These are phyloP conservation scores for Ogataea salicorniae DNA, from an alignment of 805 yeast species.

Conservation along the genomic window DNA sequence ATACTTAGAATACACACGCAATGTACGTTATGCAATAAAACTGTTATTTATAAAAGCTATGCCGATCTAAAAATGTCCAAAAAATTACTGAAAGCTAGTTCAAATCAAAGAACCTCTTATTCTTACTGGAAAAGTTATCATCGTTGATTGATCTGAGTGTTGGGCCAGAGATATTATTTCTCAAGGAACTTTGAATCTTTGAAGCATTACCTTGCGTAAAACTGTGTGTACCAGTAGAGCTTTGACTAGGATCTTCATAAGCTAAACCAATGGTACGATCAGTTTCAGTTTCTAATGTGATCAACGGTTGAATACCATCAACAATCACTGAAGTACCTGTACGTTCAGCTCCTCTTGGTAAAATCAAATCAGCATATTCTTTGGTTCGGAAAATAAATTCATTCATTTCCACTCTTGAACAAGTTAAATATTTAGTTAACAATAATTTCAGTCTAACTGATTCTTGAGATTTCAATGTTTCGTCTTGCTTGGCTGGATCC, in stretches of 20 bases:
- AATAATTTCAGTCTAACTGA: constrained; percentile 29
- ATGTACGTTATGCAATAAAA: too few relatives aligned
- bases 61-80: too few relatives aligned
- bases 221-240: neutral
- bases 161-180: constrained; percentile 15
- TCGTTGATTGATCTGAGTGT: constrained; percentile 24
- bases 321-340: constrained; percentile 55
- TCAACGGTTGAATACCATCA: constrained; percentile 51
- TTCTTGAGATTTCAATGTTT: constrained; percentile 5
- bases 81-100: constrained; percentile 6
- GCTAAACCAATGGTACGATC: constrained; percentile 1
- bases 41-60: too few relatives aligned
- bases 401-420: constrained; percentile 61
- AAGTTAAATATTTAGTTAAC: constrained; percentile 44
- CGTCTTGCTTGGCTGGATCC: constrained; percentile 2
- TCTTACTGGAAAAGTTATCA: constrained; percentile 24
- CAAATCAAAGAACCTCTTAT: constrained; percentile 25
- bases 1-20: too few relatives aligned
- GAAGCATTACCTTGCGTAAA: constrained; percentile 4
- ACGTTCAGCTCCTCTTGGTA: constrained; percentile 64
- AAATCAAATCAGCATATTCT: constrained; percentile 65
- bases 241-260: neutral
- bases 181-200: constrained; percentile 10
- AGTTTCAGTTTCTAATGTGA: constrained; percentile 14
- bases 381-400: constrained; percentile 64